phyloP scores from a whole-genome alignment of 148 eudicot genomes.

The Chenopodium berlandieri region DNA sequence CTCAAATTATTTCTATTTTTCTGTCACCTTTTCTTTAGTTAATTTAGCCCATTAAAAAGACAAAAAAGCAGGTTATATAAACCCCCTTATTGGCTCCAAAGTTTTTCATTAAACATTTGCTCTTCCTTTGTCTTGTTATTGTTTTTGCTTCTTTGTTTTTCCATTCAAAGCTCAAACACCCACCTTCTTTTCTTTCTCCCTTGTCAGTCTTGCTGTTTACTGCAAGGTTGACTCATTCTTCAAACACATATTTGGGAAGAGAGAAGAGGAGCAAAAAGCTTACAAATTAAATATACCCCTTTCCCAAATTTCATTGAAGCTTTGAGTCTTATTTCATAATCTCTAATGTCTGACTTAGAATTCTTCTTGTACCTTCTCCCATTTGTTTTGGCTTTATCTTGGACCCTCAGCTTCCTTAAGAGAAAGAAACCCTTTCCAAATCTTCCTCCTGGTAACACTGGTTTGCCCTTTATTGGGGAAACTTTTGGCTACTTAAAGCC shows the following conservation, averaged over 20 bases:
- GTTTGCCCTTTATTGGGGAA: constrained; percentile 93
- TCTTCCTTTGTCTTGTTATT: constrained; percentile 23
- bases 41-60: constrained; percentile 1
- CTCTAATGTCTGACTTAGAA: constrained; percentile 64
- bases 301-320: constrained; percentile 10
- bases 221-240: constrained; percentile 17
- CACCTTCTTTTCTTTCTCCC: not conserved
- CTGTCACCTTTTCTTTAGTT: not conserved
- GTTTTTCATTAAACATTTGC: constrained; percentile 28
- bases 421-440: constrained; percentile 40
- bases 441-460: constrained; percentile 93
- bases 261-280: constrained; percentile 7
- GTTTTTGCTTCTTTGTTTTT: constrained; percentile 1
- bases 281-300: not conserved
- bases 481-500: constrained; percentile 84
- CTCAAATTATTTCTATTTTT: not conserved
- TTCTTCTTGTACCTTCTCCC: constrained; percentile 53
- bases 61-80: constrained; percentile 35
- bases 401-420: constrained; percentile 44
- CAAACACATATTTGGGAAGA: constrained; percentile 11
- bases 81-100: constrained; percentile 20
- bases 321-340: constrained; percentile 6
- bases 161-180: constrained; percentile 3
- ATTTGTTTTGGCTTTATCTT: constrained; percentile 33
- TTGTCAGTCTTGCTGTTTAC: constrained; percentile 23